phyloP scores from a whole-genome alignment of 2,329 filamentous ascomycete genomes.

The Emericellopsis atlantica region DNA sequence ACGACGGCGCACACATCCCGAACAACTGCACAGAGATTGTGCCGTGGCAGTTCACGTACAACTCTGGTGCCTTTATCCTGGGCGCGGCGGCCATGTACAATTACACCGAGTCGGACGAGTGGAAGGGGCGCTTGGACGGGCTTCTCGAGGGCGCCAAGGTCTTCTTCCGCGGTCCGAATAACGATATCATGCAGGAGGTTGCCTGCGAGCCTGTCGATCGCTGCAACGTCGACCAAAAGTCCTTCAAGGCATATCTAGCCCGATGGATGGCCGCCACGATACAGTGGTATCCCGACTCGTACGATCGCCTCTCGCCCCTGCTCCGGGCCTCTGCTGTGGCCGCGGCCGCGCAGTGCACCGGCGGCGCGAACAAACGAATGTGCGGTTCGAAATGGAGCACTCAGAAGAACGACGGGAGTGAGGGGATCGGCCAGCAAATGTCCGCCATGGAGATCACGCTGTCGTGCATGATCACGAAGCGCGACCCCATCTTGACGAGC shows the following conservation, averaged over 20 bases:
- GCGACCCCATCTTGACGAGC: slow-evolving; percentile 28
- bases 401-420: slow-evolving; percentile 42
- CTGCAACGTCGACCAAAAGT: slow-evolving; percentile 51
- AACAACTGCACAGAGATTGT: slow-evolving; percentile 45
- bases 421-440: slow-evolving; percentile 61
- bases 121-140: slow-evolving; percentile 45
- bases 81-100: slow-evolving; percentile 61
- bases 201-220: slow-evolving; percentile 49
- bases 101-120: slow-evolving; percentile 35
- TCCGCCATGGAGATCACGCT: slow-evolving; percentile 53
- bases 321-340: slow-evolving; percentile 42
- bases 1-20: slow-evolving; percentile 45
- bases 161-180: slow-evolving; percentile 39
- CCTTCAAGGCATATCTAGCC: slow-evolving; percentile 51
- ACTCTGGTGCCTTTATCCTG: slow-evolving; percentile 52
- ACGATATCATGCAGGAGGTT: slow-evolving; percentile 49
- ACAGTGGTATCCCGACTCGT: slow-evolving; percentile 50
- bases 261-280: slow-evolving; percentile 50
- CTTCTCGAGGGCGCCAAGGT: slow-evolving; percentile 39
- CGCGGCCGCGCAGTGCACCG: slow-evolving; percentile 43
- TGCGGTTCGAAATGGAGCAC: slow-evolving; percentile 50
- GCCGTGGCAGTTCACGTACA: slow-evolving; percentile 58
- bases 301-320: slow-evolving; percentile 35
- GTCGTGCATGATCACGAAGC: slow-evolving; percentile 40
- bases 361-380: slow-evolving; percentile 41